Base-by-base conservation (phyloP, 2,329 filamentous ascomycete genomes). In the Cercospora brassicicola region DNA sequence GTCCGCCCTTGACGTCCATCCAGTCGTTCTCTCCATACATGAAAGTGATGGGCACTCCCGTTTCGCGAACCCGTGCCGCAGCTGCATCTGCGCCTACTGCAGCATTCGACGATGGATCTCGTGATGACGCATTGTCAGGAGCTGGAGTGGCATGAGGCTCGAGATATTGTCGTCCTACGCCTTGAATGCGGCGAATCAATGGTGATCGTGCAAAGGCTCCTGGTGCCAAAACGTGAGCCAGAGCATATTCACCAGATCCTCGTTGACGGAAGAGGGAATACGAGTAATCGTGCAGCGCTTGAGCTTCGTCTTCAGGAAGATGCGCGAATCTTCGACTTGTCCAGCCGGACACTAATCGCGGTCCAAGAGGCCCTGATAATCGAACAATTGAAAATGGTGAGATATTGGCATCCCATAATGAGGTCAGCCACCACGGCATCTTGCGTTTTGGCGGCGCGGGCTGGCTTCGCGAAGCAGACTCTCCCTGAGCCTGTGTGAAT, bases 11-110 rank as follows among this genome's bases (percentile, higher is more conserved):
- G 8, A 95, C 89, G 73, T 99, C 95, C 95, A 99, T 99, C 95
- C 95, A 99, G 83, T 99, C 95, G 76, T 95, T 90, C 75, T 98
- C 94, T 71, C 95, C 95, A 77, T 99, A 99, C 91, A 98, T 94
- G 78, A 99, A 87, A 8, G 98, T 87, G 33, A 98, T 86, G 65
- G 87, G 85, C 73, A 92, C 87, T 76, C 83, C 86, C 62, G 89
- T 90, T 56, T 87, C 82, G 70, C 91, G 83, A 64, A 91, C 82
- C 72, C 87, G 84, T 70, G 86, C 87, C 64, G 82, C 79, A 55
- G 84, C 82, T 78, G 91, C 88, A 72, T 88, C 87, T 71, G 92
- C 93, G 72, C 33, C 60, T 9, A 18, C 18, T 18, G 30, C 15
- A 2, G 61, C 28, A 23, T 9, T 59, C 0, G 61, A 36, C 1